Percentiles rank a stretch among this genome's conserved stretches.
phyloP scores from a whole-genome alignment of 2,329 filamentous ascomycete species.

The Ophiostoma ulmi region DNA sequence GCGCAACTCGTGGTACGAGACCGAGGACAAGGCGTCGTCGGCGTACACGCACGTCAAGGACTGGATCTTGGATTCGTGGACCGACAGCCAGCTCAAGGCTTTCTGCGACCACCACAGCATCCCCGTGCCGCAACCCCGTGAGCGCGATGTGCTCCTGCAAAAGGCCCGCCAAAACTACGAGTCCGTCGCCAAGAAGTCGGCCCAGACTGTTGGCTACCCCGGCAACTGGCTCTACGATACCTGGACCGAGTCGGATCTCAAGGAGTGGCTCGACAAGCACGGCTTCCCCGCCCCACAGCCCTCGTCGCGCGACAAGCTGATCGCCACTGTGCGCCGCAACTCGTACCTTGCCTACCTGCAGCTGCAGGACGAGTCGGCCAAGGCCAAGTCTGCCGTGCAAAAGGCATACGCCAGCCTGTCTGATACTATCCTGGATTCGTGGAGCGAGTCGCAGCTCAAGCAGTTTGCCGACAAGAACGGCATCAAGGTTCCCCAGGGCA shows the following conservation, averaged over 20 bases:
- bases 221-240: slow-evolving; percentile 89
- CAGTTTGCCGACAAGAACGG: slow-evolving; percentile 88
- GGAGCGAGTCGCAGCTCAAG: slow-evolving; percentile 86
- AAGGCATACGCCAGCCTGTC: slow-evolving; percentile 68
- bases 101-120: slow-evolving; percentile 88
- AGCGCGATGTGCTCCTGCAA: slow-evolving; percentile 74
- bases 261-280: slow-evolving; percentile 85
- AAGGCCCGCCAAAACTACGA: slow-evolving; percentile 79
- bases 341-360: slow-evolving; percentile 72
- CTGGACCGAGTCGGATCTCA: slow-evolving; percentile 91
- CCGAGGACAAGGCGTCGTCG: slow-evolving; percentile 67
- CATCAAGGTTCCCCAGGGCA: slow-evolving; percentile 85
- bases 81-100: slow-evolving; percentile 85
- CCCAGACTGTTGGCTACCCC: slow-evolving; percentile 78
- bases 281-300: slow-evolving; percentile 84
- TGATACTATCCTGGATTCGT: slow-evolving; percentile 80
- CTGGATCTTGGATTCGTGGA: slow-evolving; percentile 95
- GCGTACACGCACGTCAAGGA: slow-evolving; percentile 70
- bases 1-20: slow-evolving; percentile 70
- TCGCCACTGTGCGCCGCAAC: slow-evolving; percentile 86
- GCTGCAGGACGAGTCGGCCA: slow-evolving; percentile 55
- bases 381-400: slow-evolving; percentile 37
- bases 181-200: slow-evolving; percentile 63
- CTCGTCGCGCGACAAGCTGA: slow-evolving; percentile 75
- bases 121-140: slow-evolving; percentile 79